Evolutionary conservation across 306 rosid species (phyloP).

Genomic region (Abrus pulchellus): DNA sequence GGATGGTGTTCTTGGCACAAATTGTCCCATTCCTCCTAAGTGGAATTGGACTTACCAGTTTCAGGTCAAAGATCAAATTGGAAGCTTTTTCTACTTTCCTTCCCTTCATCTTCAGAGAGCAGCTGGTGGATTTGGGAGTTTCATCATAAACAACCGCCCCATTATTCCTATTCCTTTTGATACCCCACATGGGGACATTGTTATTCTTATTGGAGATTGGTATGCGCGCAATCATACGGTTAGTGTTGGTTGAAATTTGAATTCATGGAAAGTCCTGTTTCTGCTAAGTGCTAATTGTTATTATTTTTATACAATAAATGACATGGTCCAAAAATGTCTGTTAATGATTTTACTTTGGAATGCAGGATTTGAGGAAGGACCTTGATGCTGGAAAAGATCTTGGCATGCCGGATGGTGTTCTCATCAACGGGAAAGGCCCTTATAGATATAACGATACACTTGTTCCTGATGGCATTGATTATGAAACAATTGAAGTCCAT

Average conservation of each 20-base stretch:
- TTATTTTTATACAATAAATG: neutral
- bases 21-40: conserved; percentile 95
- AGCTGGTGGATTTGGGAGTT: conserved; percentile 89
- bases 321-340: conserved; percentile 32
- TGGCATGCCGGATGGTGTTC: conserved; percentile 97
- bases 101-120: conserved; percentile 94
- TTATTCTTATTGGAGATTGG: conserved; percentile 89
- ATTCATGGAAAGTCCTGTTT: conserved; percentile 20
- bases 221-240: conserved; percentile 91
- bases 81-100: conserved; percentile 96
- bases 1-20: conserved; percentile 94
- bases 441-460: conserved; percentile 83
- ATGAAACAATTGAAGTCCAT: conserved; percentile 74
- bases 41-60: conserved; percentile 99
- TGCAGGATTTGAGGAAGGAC: conserved; percentile 82
- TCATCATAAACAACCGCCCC: conserved; percentile 71
- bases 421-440: conserved; percentile 97
- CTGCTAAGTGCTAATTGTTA: neutral
- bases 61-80: conserved; percentile 97
- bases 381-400: conserved; percentile 93
- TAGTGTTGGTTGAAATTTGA: conserved; percentile 44
- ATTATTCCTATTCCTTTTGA: conserved; percentile 86
- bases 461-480: conserved; percentile 85
- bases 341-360: conserved; percentile 45
- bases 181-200: conserved; percentile 81